Conservation (phyloP, 2,329 filamentous ascomycete genomes). For the Paecilomyces formosus region DNA sequence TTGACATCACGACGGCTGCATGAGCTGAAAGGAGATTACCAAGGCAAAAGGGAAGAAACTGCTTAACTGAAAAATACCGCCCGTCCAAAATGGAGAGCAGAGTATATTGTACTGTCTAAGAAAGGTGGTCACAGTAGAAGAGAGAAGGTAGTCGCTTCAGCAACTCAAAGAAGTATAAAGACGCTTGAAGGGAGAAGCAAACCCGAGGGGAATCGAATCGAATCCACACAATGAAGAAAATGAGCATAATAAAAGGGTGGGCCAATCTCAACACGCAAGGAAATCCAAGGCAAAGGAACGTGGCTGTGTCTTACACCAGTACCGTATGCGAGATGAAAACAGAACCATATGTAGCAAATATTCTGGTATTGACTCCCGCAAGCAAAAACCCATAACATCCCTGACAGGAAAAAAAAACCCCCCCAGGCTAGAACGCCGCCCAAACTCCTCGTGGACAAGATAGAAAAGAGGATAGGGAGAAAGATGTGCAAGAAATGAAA, state of each 20-base stretch:
- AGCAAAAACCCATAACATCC: slow-evolving; percentile 6
- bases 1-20: neutral
- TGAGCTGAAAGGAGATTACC: neutral
- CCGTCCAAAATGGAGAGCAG: neutral
- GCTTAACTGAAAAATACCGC: neutral
- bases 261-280: neutral
- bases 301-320: neutral
- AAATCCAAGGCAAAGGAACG: slow-evolving; percentile 3
- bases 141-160: neutral
- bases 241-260: neutral
- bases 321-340: slow-evolving; percentile 1
- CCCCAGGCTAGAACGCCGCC: neutral
- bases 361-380: slow-evolving; percentile 10
- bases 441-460: neutral
- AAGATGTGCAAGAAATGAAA: neutral
- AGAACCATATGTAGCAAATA: slow-evolving; percentile 14
- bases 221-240: neutral
- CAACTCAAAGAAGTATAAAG: neutral
- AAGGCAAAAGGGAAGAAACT: neutral
- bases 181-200: neutral
- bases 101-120: neutral
- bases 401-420: neutral
- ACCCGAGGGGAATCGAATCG: neutral
- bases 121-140: neutral
- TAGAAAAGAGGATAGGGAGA: neutral